These are phyloP conservation scores for Penicillium parvum DNA, from an alignment of 495 filamentous ascomycete species.

Conservation along the genomic window DNA sequence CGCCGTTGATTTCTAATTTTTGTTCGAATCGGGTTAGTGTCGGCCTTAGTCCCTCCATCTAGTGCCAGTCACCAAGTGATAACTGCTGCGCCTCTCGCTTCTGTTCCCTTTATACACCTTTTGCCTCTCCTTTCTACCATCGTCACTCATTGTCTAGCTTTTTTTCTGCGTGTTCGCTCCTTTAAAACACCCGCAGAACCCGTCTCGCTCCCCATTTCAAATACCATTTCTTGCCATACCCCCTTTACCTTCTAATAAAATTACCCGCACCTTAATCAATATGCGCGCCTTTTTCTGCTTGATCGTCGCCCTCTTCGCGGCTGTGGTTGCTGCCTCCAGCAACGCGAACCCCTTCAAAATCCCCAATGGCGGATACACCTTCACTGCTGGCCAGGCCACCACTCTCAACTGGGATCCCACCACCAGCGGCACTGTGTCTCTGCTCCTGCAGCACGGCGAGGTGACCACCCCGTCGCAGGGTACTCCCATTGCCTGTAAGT, in stretches of 20 bases:
- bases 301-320: slow-evolving; percentile 37
- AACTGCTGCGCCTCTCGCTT: background rate
- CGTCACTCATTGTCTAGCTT: background rate
- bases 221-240: background rate
- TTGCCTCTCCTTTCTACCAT: slow-evolving; percentile 3
- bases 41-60: background rate
- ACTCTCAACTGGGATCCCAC: slow-evolving; percentile 54
- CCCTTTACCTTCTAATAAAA: background rate
- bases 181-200: slow-evolving; percentile 1
- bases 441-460: slow-evolving; percentile 50
- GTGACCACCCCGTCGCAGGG: slow-evolving; percentile 41
- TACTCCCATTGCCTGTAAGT: slow-evolving; percentile 51
- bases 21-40: no score
- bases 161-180: slow-evolving; percentile 8
- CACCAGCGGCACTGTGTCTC: slow-evolving; percentile 48
- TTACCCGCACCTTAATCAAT: slow-evolving; percentile 14
- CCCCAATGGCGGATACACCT: slow-evolving; percentile 39
- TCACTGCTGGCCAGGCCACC: slow-evolving; percentile 47
- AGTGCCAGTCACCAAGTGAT: background rate
- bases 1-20: no score
- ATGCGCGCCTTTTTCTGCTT: slow-evolving; percentile 44
- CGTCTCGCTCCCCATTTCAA: no score
- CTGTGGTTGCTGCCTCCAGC: slow-evolving; percentile 30
- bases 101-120: background rate
- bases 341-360: slow-evolving; percentile 53